Evolutionary conservation across 2,329 filamentous ascomycete genomes (phyloP).

Genomic region (Diaporthe caulivora): DNA sequence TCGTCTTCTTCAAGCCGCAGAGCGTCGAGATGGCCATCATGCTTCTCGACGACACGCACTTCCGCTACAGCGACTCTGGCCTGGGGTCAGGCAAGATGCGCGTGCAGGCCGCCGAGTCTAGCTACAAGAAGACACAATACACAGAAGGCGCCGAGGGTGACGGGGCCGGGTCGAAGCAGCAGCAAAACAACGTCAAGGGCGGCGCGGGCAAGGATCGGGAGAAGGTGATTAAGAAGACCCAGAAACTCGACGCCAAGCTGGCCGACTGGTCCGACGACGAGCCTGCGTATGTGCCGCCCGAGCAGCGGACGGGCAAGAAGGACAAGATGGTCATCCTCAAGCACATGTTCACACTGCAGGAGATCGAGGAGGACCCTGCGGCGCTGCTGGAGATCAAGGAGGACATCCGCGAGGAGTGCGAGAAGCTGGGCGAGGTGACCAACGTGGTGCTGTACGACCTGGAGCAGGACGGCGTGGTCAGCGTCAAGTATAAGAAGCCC

Average conservation of each 20-base stretch:
- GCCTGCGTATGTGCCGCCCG: slow-evolving; percentile 61
- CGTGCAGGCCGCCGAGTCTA: slow-evolving; percentile 87
- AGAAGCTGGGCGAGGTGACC: slow-evolving; percentile 87
- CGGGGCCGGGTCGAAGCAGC: slow-evolving; percentile 45
- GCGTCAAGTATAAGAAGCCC: slow-evolving; percentile 81
- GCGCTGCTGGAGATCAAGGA: slow-evolving; percentile 93
- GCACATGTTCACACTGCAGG: slow-evolving; percentile 90
- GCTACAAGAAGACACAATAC: slow-evolving; percentile 90
- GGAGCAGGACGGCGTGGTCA: slow-evolving; percentile 86
- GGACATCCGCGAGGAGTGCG: slow-evolving; percentile 91
- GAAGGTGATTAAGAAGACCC: slow-evolving; percentile 91
- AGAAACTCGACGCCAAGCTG: slow-evolving; percentile 91
- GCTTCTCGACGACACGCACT: slow-evolving; percentile 84
- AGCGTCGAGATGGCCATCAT: slow-evolving; percentile 89
- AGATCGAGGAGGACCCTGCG: slow-evolving; percentile 86
- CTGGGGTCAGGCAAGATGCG: slow-evolving; percentile 75
- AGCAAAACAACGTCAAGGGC: slow-evolving; percentile 39
- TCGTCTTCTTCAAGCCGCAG: slow-evolving; percentile 95
- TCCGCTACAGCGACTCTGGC: slow-evolving; percentile 72
- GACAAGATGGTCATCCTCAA: slow-evolving; percentile 90
- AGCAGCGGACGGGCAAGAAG: slow-evolving; percentile 66
- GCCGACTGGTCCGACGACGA: slow-evolving; percentile 97
- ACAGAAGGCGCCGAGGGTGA: slow-evolving; percentile 53
- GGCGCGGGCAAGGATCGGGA: slow-evolving; percentile 77
- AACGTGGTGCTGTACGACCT: slow-evolving; percentile 92